Evolutionary conservation across 1,139 yeast genomes (phyloP), one percentile per base, ranked within the genome.

Genomic region (Diutina ranongensis): DNA sequence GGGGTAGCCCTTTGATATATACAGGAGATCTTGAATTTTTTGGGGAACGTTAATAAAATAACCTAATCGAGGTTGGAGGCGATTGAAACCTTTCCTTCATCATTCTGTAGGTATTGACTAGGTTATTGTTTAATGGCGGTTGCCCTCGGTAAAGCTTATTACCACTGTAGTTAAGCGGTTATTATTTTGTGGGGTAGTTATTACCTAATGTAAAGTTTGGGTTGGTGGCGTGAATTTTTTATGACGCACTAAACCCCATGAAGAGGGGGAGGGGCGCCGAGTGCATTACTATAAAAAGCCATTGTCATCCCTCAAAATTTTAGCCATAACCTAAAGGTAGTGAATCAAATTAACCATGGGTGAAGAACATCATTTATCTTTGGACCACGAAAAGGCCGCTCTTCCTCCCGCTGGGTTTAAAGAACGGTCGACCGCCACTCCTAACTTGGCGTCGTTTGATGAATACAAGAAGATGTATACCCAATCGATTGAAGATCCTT

Each of bases 401-500:
- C 62, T 59, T 21, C 83, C 83, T 15, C 85, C 86, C 18, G 54
- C 61, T 46, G 84, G 82, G 28, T 80, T 79, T 61, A 58, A 62
- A 47, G 76, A 75, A 41, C 65, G 81, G 52, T 72, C 76, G 50
- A 64, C 65, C 13, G 57, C 65, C 31, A 64, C 67, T 49, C 81
- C 83, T 12, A 68, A 74, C 57, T 60, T 78, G 49, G 54, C 64
- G 25, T 71, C 73, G 44, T 62, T 80, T 45, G 80, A 68, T 22
- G 76, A 81, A 53, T 83, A 83, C 64, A 57, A 74, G 52, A 57
- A 65, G 50, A 58, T 81, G 65, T 80, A 84, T 65, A 64, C 76
- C 53, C 76, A 82, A 61, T 82, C 92, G 16, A 72, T 84, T 52
- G 76, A 78, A 48, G 65, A 81, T 52, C 94, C 94, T 1, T 65